Evolutionary conservation across 2,329 filamentous ascomycete genomes (phyloP).

Genomic region (Dactylellina drechsleri): DNA sequence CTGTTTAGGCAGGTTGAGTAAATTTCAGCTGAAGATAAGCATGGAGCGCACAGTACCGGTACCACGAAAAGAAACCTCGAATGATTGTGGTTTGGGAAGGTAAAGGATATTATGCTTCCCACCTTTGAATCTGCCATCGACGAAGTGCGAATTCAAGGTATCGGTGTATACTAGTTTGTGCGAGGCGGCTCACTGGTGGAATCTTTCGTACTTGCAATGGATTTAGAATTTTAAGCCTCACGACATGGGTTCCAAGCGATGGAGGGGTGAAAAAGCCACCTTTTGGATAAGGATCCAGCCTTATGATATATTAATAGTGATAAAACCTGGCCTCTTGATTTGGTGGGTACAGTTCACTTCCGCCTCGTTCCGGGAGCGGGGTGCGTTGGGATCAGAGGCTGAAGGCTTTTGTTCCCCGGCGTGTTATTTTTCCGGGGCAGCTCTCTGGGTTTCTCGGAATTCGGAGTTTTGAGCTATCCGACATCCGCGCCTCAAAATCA

Average conservation of each 20-base stretch:
- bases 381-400: neutral
- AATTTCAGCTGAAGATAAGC: too few relatives aligned
- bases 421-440: neutral
- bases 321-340: neutral
- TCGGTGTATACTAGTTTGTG: neutral
- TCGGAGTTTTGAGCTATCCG: slow-evolving; percentile 31
- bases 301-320: neutral
- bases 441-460: slow-evolving; percentile 12
- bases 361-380: slow-evolving; percentile 43
- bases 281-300: slow-evolving; percentile 1
- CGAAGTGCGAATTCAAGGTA: neutral
- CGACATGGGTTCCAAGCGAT: neutral
- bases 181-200: neutral
- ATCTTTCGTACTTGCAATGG: neutral
- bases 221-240: neutral
- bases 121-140: neutral
- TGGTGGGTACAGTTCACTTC: slow-evolving; percentile 12
- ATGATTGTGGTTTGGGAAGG: too few relatives aligned
- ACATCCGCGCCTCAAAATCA: neutral
- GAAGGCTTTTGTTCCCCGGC: neutral
- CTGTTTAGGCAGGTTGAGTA: too few relatives aligned
- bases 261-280: slow-evolving; percentile 17
- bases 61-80: too few relatives aligned
- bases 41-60: too few relatives aligned
- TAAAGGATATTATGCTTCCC: neutral